Evolutionary conservation across 495 filamentous ascomycete genomes (phyloP), one percentile per base, ranked within the genome.

Genomic region (Penicillium desertorum): DNA sequence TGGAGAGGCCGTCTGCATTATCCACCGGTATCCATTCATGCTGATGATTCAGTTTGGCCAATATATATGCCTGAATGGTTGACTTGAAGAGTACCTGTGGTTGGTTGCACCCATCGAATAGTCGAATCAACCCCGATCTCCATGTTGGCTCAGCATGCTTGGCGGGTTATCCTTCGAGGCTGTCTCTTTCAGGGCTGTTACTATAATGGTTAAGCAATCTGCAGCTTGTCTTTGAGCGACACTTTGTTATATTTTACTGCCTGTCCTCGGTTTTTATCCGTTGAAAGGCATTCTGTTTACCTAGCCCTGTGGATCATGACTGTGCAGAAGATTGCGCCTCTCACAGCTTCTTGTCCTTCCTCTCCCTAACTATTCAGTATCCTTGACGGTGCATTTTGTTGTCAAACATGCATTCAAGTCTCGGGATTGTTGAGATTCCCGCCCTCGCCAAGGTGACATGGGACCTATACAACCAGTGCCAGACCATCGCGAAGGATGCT

Each of bases 401-500:
- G 20, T 52, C 36, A 41, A 67, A 12, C 43, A 71, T 69, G 59
- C 36, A 58, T n/a, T 48, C 68, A 17, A 62, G 63, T 45, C 58
- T 68, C 45, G 67, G 65, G 5, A 46, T 67, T 11, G 45, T 62
- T 5, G 73, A 77, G 46, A 61, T 76, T 3, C 56, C 66, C 4
- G 55, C 67, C 30, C 45, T 77, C 39, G 62, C 65, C 11, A 70
- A 67, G 53, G 48, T 72, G 45, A 66, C 73, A 52, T 74, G 66
- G 63, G 71, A 74, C 32, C 51, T 77, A 22, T 70, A 75, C 52
- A 66, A 68, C 43, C 68, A 62, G 34, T 76, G 71, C 59, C 63
- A 68, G 45, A 45, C 62, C 16, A 59, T 74, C n/a, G 59, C 66
- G 2, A 60, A 65, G 20, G 69, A 70, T 44, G 71, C 69, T 8